A percentile compares a stretch with the other conserved stretches of the same genome.
These are phyloP conservation scores for Heliocybe sulcata DNA, from an alignment of 1,284 basidiomycete species.

Conservation along the genomic window DNA sequence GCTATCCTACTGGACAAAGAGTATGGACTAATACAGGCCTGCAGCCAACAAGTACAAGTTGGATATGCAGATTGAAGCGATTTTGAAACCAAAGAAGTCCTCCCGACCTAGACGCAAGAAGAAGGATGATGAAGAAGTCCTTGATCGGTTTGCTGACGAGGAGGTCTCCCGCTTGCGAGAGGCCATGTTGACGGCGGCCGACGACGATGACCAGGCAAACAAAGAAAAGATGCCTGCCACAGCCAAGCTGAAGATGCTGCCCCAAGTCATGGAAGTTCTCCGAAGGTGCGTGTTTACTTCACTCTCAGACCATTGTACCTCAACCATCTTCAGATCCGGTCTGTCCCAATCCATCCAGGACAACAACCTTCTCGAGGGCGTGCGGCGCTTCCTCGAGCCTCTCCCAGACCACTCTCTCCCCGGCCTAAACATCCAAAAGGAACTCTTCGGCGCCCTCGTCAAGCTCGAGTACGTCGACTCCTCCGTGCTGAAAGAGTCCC, in stretches of 20 bases:
- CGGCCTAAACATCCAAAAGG: slow-evolving; percentile 91
- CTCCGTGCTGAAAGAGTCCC: slow-evolving; percentile 85
- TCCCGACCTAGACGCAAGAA: slow-evolving; percentile 62
- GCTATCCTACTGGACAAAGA: not conserved
- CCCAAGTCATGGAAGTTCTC: slow-evolving; percentile 87
- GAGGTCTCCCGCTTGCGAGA: slow-evolving; percentile 82
- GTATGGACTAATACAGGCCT: not conserved
- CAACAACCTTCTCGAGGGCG: slow-evolving; percentile 90
- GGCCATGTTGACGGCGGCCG: slow-evolving; percentile 83
- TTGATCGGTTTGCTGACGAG: slow-evolving; percentile 90
- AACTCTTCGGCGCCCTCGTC: slow-evolving; percentile 80
- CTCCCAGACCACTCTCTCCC: slow-evolving; percentile 90
- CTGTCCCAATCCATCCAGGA: slow-evolving; percentile 92
- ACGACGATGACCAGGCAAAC: slow-evolving; percentile 82
- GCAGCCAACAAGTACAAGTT: slow-evolving; percentile 56
- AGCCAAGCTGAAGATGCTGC: slow-evolving; percentile 80
- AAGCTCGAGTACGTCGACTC: slow-evolving; percentile 93
- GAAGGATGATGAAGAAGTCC: slow-evolving; percentile 65
- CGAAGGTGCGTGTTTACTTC: slow-evolving; percentile 68
- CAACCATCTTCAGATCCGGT: slow-evolving; percentile 43
- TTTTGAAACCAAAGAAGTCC: slow-evolving; percentile 74
- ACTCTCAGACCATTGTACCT: slow-evolving; percentile 4
- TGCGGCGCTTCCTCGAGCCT: slow-evolving; percentile 91
- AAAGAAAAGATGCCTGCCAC: slow-evolving; percentile 79
- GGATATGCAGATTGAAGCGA: slow-evolving; percentile 75